These are phyloP conservation scores for Hyaloscypha finlandica DNA, from an alignment of 495 filamentous ascomycete genomes.

Conservation along the genomic window DNA sequence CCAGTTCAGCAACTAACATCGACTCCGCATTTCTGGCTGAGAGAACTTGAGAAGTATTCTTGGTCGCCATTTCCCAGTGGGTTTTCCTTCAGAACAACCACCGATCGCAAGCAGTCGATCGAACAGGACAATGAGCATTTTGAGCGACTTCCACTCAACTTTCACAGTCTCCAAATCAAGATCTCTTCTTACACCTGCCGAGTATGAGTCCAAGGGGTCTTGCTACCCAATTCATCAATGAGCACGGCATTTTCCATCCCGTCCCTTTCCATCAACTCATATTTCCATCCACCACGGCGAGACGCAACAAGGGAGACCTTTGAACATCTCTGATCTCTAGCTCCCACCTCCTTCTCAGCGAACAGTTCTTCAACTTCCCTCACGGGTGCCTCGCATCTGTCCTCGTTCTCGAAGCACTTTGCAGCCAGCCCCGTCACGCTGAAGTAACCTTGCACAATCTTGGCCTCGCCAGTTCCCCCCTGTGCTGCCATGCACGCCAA, in stretches of 20 bases:
- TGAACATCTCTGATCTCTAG: not conserved
- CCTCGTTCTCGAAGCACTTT: constrained; percentile 1
- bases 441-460: not conserved
- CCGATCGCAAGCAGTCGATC: no score
- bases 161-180: no score
- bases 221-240: not conserved
- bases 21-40: no score
- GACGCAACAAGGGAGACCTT: constrained; percentile 1
- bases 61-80: no score
- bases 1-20: no score
- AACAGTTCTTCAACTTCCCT: not conserved
- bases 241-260: not conserved
- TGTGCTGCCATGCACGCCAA: not conserved
- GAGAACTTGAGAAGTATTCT: no score
- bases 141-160: no score
- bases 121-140: no score
- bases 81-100: no score
- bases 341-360: not conserved
- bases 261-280: not conserved
- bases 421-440: not conserved
- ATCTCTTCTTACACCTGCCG: no score
- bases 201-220: not conserved
- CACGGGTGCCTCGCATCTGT: not conserved
- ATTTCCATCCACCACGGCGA: constrained; percentile 6
- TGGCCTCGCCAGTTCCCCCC: not conserved